Evolutionary conservation across 139 green algal species (phyloP).

Genomic region (Haematococcus sp.): DNA sequence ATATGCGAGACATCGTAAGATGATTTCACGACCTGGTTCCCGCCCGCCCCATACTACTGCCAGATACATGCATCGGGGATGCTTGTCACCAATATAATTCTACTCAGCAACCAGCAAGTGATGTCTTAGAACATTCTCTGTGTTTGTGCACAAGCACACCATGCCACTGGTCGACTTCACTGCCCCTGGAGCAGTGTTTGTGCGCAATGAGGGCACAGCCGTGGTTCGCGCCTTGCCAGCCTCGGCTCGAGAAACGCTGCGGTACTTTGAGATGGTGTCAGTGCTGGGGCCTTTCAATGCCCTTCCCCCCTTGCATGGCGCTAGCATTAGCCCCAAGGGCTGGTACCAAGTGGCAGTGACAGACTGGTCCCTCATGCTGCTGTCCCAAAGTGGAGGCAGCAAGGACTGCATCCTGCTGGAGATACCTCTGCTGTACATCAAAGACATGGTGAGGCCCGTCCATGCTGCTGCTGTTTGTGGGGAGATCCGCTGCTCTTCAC

Average conservation of each 20-base stretch:
- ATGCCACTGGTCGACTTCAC: too few relatives aligned
- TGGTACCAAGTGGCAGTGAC: constrained; percentile 24
- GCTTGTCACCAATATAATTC: too few relatives aligned
- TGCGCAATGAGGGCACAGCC: constrained; percentile 18
- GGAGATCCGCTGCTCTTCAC: too few relatives aligned
- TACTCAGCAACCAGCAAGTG: too few relatives aligned
- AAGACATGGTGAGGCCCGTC: constrained; percentile 4
- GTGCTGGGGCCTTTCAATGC: constrained; percentile 9
- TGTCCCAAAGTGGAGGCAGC: constrained; percentile 15
- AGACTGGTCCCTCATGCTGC: constrained; percentile 19
- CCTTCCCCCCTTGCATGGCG: constrained; percentile 16
- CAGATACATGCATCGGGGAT: too few relatives aligned
- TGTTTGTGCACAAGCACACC: too few relatives aligned
- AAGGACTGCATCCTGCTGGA: constrained; percentile 24
- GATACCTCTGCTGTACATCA: constrained; percentile 23
- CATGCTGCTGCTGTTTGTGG: too few relatives aligned
- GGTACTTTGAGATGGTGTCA: constrained; percentile 23
- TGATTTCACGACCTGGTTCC: too few relatives aligned
- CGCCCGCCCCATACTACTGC: too few relatives aligned
- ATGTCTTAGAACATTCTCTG: too few relatives aligned
- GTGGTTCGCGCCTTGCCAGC: constrained; percentile 16
- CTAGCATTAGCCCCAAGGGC: constrained; percentile 5
- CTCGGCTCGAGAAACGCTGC: constrained; percentile 10
- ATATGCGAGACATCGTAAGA: too few relatives aligned
- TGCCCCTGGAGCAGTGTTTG: not conserved